Conservation (phyloP, 495 filamentous ascomycete genomes). For the Hypoxylon lienhwacheense region DNA sequence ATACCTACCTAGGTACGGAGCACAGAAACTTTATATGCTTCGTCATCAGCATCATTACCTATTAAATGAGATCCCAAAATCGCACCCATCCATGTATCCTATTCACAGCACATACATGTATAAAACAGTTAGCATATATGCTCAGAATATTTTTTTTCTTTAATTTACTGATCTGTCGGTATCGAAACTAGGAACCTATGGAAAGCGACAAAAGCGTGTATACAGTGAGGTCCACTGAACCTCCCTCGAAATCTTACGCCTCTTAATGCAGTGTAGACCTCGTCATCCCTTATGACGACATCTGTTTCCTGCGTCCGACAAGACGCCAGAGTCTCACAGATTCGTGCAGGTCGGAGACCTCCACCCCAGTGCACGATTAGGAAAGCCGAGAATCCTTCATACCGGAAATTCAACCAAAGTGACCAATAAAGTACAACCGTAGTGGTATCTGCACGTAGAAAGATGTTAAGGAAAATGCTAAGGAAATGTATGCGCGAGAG, state of each 20-base stretch:
- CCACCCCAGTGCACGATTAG: constrained; percentile 21
- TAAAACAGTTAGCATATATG: not conserved
- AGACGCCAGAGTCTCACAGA: constrained; percentile 45
- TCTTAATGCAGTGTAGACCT: constrained; percentile 51
- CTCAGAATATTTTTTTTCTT: not conserved
- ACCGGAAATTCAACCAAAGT: constrained; percentile 18
- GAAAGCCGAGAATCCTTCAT: constrained; percentile 18
- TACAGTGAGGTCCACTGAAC: constrained; percentile 26
- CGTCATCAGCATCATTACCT: not conserved
- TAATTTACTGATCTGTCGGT: not conserved
- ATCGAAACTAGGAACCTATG: constrained; percentile 17
- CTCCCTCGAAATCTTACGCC: constrained; percentile 35
- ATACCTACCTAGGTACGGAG: too few species aligned
- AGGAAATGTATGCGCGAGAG: constrained; percentile 32
- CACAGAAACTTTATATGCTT: too few species aligned
- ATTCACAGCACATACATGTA: not conserved
- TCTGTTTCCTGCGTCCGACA: constrained; percentile 42
- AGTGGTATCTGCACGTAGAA: constrained; percentile 37
- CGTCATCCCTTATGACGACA: constrained; percentile 49
- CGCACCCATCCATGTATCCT: too few species aligned
- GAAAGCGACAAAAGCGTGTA: constrained; percentile 7
- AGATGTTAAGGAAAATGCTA: constrained; percentile 24
- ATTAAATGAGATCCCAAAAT: too few species aligned
- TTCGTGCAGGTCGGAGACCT: constrained; percentile 46
- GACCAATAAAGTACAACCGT: constrained; percentile 36